Conservation (phyloP, 768 basidiomycete species). For the Megacollybia marginata region DNA sequence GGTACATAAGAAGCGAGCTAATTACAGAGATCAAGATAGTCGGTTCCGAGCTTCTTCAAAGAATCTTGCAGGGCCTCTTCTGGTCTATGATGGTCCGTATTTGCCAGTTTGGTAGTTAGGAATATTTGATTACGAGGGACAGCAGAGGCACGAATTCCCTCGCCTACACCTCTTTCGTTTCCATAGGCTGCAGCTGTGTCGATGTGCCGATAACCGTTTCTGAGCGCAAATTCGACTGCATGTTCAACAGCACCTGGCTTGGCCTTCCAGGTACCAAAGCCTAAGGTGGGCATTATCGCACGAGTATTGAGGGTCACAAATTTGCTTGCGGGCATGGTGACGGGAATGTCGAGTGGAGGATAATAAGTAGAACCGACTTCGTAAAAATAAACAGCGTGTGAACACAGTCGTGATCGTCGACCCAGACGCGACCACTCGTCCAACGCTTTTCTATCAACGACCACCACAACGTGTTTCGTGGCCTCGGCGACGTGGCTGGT, state of each 20-base stretch:
- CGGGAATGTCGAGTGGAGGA: conserved; percentile 12
- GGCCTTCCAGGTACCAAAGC: conserved; percentile 78
- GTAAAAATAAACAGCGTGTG: too few species aligned
- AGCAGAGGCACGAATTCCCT: conserved; percentile 70
- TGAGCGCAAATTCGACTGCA: conserved; percentile 71
- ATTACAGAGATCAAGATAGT: conserved; percentile 76
- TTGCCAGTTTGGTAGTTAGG: conserved; percentile 70
- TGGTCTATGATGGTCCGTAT: conserved; percentile 51
- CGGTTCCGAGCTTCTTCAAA: conserved; percentile 59
- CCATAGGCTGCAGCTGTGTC: conserved; percentile 64
- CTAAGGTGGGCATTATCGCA: conserved; percentile 67
- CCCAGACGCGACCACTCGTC: too few species aligned
- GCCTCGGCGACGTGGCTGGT: too few species aligned
- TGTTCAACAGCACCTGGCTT: conserved; percentile 60
- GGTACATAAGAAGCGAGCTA: conserved; percentile 11
- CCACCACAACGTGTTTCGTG: too few species aligned
- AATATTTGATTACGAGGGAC: conserved; percentile 70
- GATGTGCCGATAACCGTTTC: conserved; percentile 65
- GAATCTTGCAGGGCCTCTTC: conserved; percentile 60
- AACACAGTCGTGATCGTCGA: too few species aligned
- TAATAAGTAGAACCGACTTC: too few species aligned
- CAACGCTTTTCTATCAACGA: too few species aligned
- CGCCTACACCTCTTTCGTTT: conserved; percentile 78
- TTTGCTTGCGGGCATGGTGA: conserved; percentile 41
- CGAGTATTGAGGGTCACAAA: conserved; percentile 69